Percentiles rank a stretch among this genome's conserved stretches.
These are phyloP conservation scores for Sarocladium brachiariae DNA, from an alignment of 2,329 filamentous ascomycete genomes.

Conservation along the genomic window DNA sequence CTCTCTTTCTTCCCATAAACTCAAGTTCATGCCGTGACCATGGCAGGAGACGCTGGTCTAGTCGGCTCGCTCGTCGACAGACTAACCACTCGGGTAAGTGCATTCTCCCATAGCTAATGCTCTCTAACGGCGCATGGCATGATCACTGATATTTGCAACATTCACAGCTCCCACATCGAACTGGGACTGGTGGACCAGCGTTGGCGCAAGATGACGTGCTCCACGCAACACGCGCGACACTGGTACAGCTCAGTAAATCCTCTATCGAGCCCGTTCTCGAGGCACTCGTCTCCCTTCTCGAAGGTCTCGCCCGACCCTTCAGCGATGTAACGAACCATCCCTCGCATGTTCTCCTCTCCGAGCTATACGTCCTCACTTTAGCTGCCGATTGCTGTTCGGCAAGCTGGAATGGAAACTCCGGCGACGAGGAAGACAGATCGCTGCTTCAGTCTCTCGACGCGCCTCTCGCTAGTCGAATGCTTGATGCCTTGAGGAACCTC, in stretches of 20 bases:
- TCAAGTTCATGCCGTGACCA: conserved; percentile 20
- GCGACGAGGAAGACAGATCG: conserved; percentile 12
- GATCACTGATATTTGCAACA: conserved; percentile 23
- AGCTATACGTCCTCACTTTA: conserved; percentile 57
- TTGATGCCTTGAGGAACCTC: conserved; percentile 50
- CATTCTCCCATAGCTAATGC: neutral
- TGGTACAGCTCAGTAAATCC: conserved; percentile 52
- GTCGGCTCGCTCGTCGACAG: conserved; percentile 57
- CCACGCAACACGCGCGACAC: conserved; percentile 52
- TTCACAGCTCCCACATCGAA: conserved; percentile 55
- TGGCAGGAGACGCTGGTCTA: conserved; percentile 54
- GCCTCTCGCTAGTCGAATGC: conserved; percentile 44
- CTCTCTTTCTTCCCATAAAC: neutral
- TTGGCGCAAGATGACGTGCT: conserved; percentile 56
- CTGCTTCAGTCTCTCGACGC: conserved; percentile 38
- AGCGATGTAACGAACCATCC: conserved; percentile 45
- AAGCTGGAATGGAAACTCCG: conserved; percentile 40
- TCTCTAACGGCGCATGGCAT: neutral
- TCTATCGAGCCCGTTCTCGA: conserved; percentile 49
- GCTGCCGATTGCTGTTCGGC: conserved; percentile 59
- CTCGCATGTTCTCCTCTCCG: conserved; percentile 54
- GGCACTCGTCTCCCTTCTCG: conserved; percentile 48
- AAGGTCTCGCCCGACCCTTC: conserved; percentile 51
- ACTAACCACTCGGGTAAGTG: conserved; percentile 52
- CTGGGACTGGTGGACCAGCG: conserved; percentile 49